Conservation (phyloP, 108 stramenopile genomes). For the Cyclotella sp. region DNA sequence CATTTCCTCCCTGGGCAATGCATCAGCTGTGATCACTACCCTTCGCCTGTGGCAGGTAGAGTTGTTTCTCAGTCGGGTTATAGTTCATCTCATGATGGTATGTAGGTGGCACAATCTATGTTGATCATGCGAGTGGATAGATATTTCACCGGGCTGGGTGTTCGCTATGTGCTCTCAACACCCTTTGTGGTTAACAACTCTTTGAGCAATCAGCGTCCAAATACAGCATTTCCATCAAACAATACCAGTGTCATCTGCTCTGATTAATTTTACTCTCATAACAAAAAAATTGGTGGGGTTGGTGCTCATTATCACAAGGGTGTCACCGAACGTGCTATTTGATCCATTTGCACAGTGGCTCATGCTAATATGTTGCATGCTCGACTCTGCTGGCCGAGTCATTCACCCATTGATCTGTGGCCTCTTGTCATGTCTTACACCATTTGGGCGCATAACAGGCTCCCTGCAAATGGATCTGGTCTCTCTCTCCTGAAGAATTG, state of each 20-base stretch:
- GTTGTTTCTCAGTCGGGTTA: slow-evolving; percentile 43
- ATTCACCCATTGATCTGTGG: slow-evolving; percentile 39
- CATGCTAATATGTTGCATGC: slow-evolving; percentile 55
- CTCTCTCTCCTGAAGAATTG: background rate
- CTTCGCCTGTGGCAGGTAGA: slow-evolving; percentile 40
- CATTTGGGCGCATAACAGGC: slow-evolving; percentile 34
- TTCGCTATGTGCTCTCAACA: slow-evolving; percentile 40
- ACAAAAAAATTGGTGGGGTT: slow-evolving; percentile 47
- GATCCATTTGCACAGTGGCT: slow-evolving; percentile 41
- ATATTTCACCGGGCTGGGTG: slow-evolving; percentile 33
- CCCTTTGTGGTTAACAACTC: slow-evolving; percentile 32
- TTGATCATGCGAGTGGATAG: slow-evolving; percentile 45
- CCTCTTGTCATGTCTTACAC: slow-evolving; percentile 60
- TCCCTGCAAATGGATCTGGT: background rate
- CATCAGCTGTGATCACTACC: slow-evolving; percentile 56
- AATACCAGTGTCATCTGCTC: slow-evolving; percentile 41
- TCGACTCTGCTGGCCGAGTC: slow-evolving; percentile 51
- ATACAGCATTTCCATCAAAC: slow-evolving; percentile 22
- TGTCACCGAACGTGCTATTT: slow-evolving; percentile 53
- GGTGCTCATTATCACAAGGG: slow-evolving; percentile 71
- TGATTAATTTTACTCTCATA: slow-evolving; percentile 1
- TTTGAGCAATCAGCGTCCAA: slow-evolving; percentile 35
- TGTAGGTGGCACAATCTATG: slow-evolving; percentile 53
- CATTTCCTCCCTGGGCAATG: slow-evolving; percentile 42
- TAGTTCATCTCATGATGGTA: slow-evolving; percentile 12